These are phyloP conservation scores for Fistulifera pelliculosa DNA, from an alignment of 108 stramenopile species.

Conservation along the genomic window DNA sequence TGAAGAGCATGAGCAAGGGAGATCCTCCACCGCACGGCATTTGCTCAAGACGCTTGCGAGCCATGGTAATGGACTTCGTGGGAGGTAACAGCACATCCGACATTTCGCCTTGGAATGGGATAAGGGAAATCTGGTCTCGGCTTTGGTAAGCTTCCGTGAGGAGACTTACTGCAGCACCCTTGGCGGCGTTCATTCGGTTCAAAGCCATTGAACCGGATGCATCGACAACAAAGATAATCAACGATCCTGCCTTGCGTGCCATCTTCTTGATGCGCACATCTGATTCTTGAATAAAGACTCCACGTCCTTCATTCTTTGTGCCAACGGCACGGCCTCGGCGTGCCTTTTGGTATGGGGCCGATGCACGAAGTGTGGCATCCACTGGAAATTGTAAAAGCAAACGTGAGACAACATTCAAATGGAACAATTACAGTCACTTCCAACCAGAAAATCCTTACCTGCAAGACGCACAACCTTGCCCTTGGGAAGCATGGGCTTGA, in stretches of 20 bases:
- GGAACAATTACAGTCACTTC: neutral
- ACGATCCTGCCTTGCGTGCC: conserved; percentile 93
- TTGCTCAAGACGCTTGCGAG: conserved; percentile 86
- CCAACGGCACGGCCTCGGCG: conserved; percentile 69
- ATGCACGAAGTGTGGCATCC: conserved; percentile 91
- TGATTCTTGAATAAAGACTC: conserved; percentile 81
- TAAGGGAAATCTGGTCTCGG: conserved; percentile 91
- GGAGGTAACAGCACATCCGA: conserved; percentile 95
- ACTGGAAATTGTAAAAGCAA: conserved; percentile 34
- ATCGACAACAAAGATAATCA: conserved; percentile 94
- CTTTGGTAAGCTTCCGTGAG: conserved; percentile 95
- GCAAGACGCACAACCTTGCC: conserved; percentile 84
- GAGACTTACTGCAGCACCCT: conserved; percentile 93
- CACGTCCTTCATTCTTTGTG: conserved; percentile 67
- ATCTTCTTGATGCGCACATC: conserved; percentile 94
- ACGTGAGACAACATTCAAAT: neutral
- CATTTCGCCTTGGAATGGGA: conserved; percentile 92
- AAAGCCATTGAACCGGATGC: conserved; percentile 96
- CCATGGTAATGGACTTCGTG: conserved; percentile 90
- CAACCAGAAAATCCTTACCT: conserved; percentile 22
- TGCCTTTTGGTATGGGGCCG: conserved; percentile 89
- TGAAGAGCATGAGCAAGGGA: conserved; percentile 89
- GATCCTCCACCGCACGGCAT: conserved; percentile 98
- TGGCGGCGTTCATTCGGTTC: conserved; percentile 97
- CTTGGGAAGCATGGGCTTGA: conserved; percentile 94